phyloP scores from a whole-genome alignment of 139 green algal genomes.

The Chlamydomonas incerta region DNA sequence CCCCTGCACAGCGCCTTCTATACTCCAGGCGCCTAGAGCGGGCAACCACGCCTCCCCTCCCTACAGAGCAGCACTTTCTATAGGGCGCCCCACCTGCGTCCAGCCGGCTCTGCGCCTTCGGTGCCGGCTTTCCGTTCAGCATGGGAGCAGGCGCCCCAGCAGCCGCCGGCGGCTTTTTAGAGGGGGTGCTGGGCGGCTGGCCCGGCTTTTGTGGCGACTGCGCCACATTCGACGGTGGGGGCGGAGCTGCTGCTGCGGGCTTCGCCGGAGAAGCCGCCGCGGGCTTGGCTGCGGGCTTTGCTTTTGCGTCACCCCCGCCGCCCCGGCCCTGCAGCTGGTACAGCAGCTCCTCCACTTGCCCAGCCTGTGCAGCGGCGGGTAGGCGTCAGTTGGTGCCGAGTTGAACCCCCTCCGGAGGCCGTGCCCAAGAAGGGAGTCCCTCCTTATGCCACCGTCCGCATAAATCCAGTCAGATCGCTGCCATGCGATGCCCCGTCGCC shows the following conservation, averaged over 20 bases:
- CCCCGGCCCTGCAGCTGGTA: constrained; percentile 57
- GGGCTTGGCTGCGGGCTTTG: background rate
- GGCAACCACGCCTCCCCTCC: no score
- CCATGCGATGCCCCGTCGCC: no score
- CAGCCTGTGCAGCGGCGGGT: constrained; percentile 32
- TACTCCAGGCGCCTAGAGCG: no score
- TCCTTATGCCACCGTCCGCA: no score
- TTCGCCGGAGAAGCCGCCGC: background rate
- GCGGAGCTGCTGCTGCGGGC: constrained; percentile 9
- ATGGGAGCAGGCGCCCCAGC: background rate
- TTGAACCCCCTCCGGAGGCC: background rate
- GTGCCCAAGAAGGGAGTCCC: no score
- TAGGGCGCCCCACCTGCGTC: constrained; percentile 26
- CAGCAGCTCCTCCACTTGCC: constrained; percentile 67
- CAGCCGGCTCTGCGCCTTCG: constrained; percentile 31
- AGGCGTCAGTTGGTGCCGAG: background rate
- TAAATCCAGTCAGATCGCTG: background rate
- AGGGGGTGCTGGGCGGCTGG: background rate
- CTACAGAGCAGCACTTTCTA: no score
- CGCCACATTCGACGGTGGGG: background rate
- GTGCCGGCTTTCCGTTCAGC: constrained; percentile 14
- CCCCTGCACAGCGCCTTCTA: no score
- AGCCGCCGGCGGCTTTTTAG: constrained; percentile 9
- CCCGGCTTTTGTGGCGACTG: background rate
- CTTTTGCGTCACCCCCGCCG: background rate